Evolutionary conservation across 2,329 filamentous ascomycete genomes (phyloP).

Genomic region (Fusarium sp.): DNA sequence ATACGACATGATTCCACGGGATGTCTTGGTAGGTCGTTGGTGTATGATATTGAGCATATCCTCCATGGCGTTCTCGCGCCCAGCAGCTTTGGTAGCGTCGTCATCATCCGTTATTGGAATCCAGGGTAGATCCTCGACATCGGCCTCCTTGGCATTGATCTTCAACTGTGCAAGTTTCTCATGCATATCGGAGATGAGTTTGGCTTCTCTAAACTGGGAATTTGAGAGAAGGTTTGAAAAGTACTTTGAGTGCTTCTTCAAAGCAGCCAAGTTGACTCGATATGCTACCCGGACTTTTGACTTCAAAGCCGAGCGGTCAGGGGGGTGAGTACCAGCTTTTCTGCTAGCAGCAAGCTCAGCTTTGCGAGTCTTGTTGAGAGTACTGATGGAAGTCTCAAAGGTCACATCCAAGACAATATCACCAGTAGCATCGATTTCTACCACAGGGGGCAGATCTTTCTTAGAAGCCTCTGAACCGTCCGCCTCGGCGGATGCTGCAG

Average conservation of each 20-base stretch:
- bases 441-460: slow-evolving; percentile 53
- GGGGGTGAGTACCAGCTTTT: slow-evolving; percentile 47
- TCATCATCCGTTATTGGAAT: slow-evolving; percentile 77
- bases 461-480: slow-evolving; percentile 49
- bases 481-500: slow-evolving; percentile 50
- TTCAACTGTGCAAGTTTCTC: slow-evolving; percentile 62
- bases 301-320: slow-evolving; percentile 52
- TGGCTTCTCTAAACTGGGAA: slow-evolving; percentile 73
- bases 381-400: slow-evolving; percentile 70
- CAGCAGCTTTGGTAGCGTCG: slow-evolving; percentile 71
- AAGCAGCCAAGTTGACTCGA: slow-evolving; percentile 68
- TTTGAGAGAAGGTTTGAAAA: slow-evolving; percentile 76
- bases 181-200: slow-evolving; percentile 65
- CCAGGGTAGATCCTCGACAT: slow-evolving; percentile 68
- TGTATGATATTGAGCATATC: slow-evolving; percentile 79
- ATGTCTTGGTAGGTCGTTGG: slow-evolving; percentile 58
- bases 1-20: slow-evolving; percentile 67
- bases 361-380: slow-evolving; percentile 62
- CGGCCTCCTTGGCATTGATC: slow-evolving; percentile 63
- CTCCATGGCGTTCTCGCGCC: slow-evolving; percentile 72
- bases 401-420: slow-evolving; percentile 76
- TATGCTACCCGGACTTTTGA: slow-evolving; percentile 63
- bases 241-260: slow-evolving; percentile 75
- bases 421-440: slow-evolving; percentile 68
- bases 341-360: slow-evolving; percentile 51